Evolutionary conservation across 1,139 yeast species (phyloP).

Genomic region (Pichia sp.): DNA sequence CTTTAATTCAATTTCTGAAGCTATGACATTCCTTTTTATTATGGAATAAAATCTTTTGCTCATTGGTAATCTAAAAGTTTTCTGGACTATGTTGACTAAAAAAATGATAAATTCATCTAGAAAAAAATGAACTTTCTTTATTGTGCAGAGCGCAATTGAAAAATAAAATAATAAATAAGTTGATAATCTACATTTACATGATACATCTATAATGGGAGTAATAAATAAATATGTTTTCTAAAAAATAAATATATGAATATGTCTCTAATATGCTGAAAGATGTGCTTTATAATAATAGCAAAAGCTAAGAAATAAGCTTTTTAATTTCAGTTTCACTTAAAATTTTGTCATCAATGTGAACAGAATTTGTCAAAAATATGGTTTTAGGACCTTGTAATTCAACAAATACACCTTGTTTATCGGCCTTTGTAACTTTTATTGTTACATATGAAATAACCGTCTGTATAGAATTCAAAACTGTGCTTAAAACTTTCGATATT

Average conservation of each 20-base stretch:
- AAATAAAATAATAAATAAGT: no score
- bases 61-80: neutral
- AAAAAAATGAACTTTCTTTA: no score
- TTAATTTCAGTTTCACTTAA: conserved; percentile 22
- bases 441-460: neutral
- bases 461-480: neutral
- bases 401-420: conserved; percentile 6
- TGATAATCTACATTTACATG: no score
- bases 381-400: conserved; percentile 26
- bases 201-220: no score
- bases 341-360: conserved; percentile 20
- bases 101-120: no score
- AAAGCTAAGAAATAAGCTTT: conserved; percentile 10
- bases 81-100: no score
- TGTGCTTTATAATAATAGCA: neutral
- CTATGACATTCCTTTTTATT: neutral
- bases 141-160: no score
- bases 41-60: neutral
- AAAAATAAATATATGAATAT: neutral
- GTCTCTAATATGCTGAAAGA: neutral
- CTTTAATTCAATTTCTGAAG: conserved; percentile 5
- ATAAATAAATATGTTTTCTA: neutral
- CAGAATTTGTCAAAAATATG: conserved; percentile 22
- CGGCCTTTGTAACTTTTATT: neutral
- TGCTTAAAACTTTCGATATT: neutral